Evolutionary conservation across 1,139 yeast genomes (phyloP), one percentile per base, ranked within the genome.

Genomic region (Suhomyces bolitotheri): DNA sequence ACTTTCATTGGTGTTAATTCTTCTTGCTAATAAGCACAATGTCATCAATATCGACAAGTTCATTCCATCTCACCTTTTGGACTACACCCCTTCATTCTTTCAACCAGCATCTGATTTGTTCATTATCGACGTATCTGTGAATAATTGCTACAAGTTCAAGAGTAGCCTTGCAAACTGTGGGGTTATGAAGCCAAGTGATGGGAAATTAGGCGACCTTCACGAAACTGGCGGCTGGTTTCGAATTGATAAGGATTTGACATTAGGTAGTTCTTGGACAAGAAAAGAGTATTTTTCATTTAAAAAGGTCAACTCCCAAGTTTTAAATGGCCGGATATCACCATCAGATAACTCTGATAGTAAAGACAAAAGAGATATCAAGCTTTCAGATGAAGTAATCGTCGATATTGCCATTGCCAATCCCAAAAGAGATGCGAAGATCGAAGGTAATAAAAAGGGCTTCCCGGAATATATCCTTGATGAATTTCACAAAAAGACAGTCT

Each of bases 51-150:
- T 66, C 17, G 51, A 60, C 29, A 54, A 58, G 20, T 57, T 54
- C 36, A 41, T 67, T 12, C 70, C 70, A 1, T 44, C 47, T 14
- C 52, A 55, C 24, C 43, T 62, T 24, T n/a, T n/a, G n/a, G n/a
- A n/a, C n/a, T n/a, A n/a, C n/a, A 55, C 67, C 4, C 73, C 73
- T 2, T 47, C 60, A 10, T 69, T 62, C 47, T 66, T 68, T 51
- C 72, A 67, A 43, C 74, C 73, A 5, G 49, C 61, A 2, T 55
- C 69, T 5, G 68, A 65, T 40, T 46, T 54, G 36, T 68, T 56
- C 40, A 49, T 70, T n/a, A 49, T 67, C 7, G 75, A 70, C 44
- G 46, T 70, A 6, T 45, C 60, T 29, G 45, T 70, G 9, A 57
- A 52, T 11, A 51, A 48, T n/a, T 70, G 76, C 45, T 50, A 49